Base-by-base conservation (phyloP, 2,329 filamentous ascomycete genomes). In the Delphinella strobiligena region DNA sequence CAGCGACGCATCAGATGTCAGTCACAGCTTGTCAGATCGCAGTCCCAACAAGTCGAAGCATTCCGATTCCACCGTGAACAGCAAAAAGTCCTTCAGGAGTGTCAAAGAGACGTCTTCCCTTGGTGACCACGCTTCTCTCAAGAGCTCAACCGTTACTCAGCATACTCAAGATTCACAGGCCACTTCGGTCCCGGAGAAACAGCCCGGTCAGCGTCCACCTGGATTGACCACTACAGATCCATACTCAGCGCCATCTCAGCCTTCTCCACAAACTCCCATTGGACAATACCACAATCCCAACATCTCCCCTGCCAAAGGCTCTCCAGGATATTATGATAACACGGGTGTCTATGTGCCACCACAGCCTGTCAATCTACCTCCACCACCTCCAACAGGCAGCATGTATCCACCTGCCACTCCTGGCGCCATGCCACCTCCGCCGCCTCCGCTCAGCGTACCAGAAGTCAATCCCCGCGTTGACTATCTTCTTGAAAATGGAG, bases 401-500 rank as follows among this genome's bases (percentile, higher is more conserved):
- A 27, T 27, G 22, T 85, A 84, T 0, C 86, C 87, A 0, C 87
- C 82, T 2, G 81, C 85, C 1, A 78, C 82, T 1, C 74, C 86
- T n/a, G n/a, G 12, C 12, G 12, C 22, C 22, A 27, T 27, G 22
- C 85, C 84, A 0, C 86, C 87, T 0, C 87, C 82, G 2, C 81
- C 85, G 1, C 78, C 82, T 1, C 74, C 86, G 7, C 73, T 78
- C 49, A 65, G 78, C 37, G 49, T 71, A 31, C 69, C 74, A 27
- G 69, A 80, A 32, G 78, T 86, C 31, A 72, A 79, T 10, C 89
- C 89, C 1, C 75, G 84, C 45, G 87, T 96, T 14, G 89, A 96
- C 56, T 96, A 96, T 56, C 68, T 96, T 14, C 71, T 95, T 40
- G 85, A 91, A 51, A 81, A 95, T 58, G 89, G 89, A 30, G 89